A percentile compares a stretch with the other conserved stretches of the same genome.
Evolutionary conservation across 2,329 filamentous ascomycete species (phyloP).

Genomic region (Microascus cirrosus): DNA sequence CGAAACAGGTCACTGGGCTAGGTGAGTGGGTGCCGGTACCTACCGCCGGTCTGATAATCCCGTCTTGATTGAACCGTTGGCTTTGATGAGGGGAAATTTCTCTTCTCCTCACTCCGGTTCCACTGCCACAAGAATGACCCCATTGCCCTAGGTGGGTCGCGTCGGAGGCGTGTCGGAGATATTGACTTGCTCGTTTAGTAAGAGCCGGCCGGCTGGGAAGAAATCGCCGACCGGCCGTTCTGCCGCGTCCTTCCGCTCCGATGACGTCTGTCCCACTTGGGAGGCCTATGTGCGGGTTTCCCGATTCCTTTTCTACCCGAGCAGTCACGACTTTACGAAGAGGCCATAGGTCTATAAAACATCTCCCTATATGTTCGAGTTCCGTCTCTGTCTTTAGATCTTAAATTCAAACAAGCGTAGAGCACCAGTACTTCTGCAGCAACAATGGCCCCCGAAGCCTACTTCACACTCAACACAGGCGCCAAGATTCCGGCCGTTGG

Average conservation of each 20-base stretch:
- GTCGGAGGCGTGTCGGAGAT: neutral
- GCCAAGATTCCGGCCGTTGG: constrained; percentile 38
- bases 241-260: neutral
- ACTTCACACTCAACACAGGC: constrained; percentile 61
- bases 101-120: neutral
- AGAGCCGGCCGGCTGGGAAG: neutral
- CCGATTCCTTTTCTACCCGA: too few species aligned
- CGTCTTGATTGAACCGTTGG: neutral
- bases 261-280: too few species aligned
- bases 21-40: neutral
- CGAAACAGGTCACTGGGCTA: neutral
- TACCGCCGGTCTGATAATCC: neutral
- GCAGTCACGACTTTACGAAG: too few species aligned
- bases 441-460: neutral
- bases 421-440: neutral
- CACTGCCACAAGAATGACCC: neutral
- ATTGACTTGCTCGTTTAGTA: neutral
- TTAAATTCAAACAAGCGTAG: neutral
- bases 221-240: neutral
- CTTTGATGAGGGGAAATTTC: neutral
- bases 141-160: neutral
- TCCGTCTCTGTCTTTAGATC: neutral
- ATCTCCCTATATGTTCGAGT: too few species aligned
- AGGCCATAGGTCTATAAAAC: too few species aligned
- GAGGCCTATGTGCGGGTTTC: too few species aligned